Evolutionary conservation across 306 rosid genomes (phyloP).

Genomic region (Castanea crenata): DNA sequence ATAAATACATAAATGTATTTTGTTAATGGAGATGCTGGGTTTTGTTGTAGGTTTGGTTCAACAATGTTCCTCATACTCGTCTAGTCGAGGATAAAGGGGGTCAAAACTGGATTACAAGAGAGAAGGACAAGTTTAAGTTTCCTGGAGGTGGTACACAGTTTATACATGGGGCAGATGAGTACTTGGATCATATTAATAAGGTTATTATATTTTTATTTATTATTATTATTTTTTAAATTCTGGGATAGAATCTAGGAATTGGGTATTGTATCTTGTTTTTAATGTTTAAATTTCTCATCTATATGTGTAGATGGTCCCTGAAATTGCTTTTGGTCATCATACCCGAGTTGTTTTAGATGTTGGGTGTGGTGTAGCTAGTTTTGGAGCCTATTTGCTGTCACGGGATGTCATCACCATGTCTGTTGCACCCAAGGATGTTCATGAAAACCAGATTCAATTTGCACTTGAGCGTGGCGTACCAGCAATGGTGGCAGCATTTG

Average conservation of each 20-base stretch:
- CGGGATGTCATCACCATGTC: conserved; percentile 84
- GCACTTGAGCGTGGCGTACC: conserved; percentile 99
- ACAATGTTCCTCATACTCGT: conserved; percentile 91
- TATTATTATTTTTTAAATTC: not conserved
- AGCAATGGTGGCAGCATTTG: conserved; percentile 89
- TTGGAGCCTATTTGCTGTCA: conserved; percentile 82
- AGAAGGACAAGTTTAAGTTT: conserved; percentile 72
- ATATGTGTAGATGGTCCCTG: conserved; percentile 64
- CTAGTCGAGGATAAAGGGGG: conserved; percentile 96
- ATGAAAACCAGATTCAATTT: conserved; percentile 95
- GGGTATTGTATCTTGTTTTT: conserved; percentile 4
- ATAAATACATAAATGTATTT: not conserved
- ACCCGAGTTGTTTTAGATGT: conserved; percentile 80
- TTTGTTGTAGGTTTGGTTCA: conserved; percentile 73
- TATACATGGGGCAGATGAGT: conserved; percentile 89
- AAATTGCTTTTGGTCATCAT: conserved; percentile 78
- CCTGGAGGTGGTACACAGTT: conserved; percentile 99
- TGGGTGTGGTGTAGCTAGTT: conserved; percentile 98
- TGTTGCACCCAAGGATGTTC: conserved; percentile 93
- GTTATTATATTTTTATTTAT: conserved; percentile 28
- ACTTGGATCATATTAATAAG: conserved; percentile 83
- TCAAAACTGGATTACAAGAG: conserved; percentile 81
- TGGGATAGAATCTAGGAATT: not conserved
- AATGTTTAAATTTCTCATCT: conserved; percentile 27
- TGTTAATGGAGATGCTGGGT: not conserved